Base-by-base conservation (phyloP, 805 yeast species). In the Yarrowia deformans region DNA sequence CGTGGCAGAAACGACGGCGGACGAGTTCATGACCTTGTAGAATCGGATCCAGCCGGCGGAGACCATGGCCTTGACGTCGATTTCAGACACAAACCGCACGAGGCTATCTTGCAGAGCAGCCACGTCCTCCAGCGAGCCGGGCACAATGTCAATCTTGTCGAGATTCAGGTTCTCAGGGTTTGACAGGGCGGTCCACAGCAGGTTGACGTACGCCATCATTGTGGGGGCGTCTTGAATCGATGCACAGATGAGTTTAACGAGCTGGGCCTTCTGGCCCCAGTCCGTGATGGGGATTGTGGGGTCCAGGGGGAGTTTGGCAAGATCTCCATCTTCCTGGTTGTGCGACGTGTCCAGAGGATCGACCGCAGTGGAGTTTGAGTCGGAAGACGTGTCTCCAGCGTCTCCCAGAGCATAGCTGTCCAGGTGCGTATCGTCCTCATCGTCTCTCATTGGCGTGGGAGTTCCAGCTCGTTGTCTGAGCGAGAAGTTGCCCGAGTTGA, bases 241-340 rank as follows among this genome's bases (percentile, higher is more conserved):
- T 19, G 68, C 68, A 48, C 55, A 63, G 10, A 63, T 35, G 13
- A 63, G 56, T 16, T 63, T 63, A 40, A 48, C 14, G n/a, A 63
- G 55, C 14, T 48, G 68, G 12, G 68, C 39, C 39, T 63, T 63
- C 14, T 63, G 68, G 46, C 56, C 39, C 68, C 68, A 63, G 50
- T 63, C 68, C 13, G 68, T 63, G 56, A 63, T 63, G 55, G 68
- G 66, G 29, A 60, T 60, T 43, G 66, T 60, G 8, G 52, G 50
- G 34, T 43, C 52, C 8, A 60, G 37, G 0, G 61, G 9, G 5
- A 48, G 16, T 12, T 29, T 56, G 40, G 29, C 2, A 1, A 18
- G 40, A 29, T 32, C 49, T 9, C 42, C 63, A 29, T n/a, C 49
- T 10, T 56, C 63, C 39, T 23, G 39, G 16, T 14, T 32, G 14